Percentiles rank a stretch among this genome's conserved stretches.
These are phyloP conservation scores for Epichloe scottii DNA, from an alignment of 2,329 filamentous ascomycete species.

Conservation along the genomic window DNA sequence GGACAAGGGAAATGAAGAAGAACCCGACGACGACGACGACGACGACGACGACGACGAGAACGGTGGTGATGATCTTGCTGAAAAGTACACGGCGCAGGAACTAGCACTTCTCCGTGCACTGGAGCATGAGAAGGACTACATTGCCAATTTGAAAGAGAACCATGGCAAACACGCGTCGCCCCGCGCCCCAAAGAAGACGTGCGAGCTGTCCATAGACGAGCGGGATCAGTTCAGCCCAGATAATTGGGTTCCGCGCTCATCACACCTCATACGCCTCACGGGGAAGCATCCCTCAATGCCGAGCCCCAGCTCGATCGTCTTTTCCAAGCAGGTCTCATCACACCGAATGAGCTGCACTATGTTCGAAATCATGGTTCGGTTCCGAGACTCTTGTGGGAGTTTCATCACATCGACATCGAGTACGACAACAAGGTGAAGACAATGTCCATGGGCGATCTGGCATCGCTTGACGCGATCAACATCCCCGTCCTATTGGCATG, in stretches of 20 bases:
- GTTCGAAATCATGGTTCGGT: slow-evolving; percentile 40
- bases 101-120: slow-evolving; percentile 28
- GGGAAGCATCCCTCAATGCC: slow-evolving; percentile 41
- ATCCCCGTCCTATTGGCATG: slow-evolving; percentile 35
- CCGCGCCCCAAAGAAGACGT: slow-evolving; percentile 7
- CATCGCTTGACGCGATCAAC: slow-evolving; percentile 31
- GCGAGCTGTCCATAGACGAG: slow-evolving; percentile 11
- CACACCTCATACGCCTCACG: slow-evolving; percentile 34
- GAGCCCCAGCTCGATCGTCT: slow-evolving; percentile 30
- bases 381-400: slow-evolving; percentile 35
- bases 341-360: slow-evolving; percentile 37
- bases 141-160: slow-evolving; percentile 27
- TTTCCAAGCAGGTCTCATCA: slow-evolving; percentile 34
- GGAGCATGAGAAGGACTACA: slow-evolving; percentile 30
- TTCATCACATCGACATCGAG: slow-evolving; percentile 32
- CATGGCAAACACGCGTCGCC: slow-evolving; percentile 16
- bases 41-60: background rate
- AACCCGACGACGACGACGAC: no score
- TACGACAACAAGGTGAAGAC: slow-evolving; percentile 21
- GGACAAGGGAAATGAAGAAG: background rate
- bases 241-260: slow-evolving; percentile 38
- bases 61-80: slow-evolving; percentile 4
- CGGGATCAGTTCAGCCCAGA: slow-evolving; percentile 38
- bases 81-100: slow-evolving; percentile 26
- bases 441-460: slow-evolving; percentile 31